Base-by-base conservation (phyloP, 441 rosid species). In the Biscutella auriculata region DNA sequence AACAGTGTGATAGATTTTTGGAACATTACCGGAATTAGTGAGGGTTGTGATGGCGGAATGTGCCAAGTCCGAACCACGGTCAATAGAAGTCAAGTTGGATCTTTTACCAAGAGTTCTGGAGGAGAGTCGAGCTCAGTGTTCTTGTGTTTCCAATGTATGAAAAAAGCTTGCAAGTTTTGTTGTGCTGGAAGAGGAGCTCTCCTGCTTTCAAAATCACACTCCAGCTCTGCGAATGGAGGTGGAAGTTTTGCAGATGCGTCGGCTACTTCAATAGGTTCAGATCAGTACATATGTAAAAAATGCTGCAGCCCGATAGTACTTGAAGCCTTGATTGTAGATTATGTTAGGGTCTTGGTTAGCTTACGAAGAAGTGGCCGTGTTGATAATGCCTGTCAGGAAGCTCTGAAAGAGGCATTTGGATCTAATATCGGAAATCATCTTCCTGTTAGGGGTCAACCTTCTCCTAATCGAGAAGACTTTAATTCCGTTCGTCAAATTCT, bases 161-260 rank as follows among this genome's bases (percentile, higher is more conserved):
- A 77, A 76, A 87, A 78, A 60, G 93, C 83, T 56, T 93, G 99
- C 72, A 80, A 79, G 76, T 67, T 73, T 71, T 93, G 97, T 68
- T 89, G 90, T 72, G 97, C 93, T 27, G 97, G 97, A 60, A 81
- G 63, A 63, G 97, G 99, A 67, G 99, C 96, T 71, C 79, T 85
- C 60, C 75, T 89, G 66, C 82, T 93, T 52, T 52, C 74, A 35
- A 76, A 51, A 44, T 63, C 71, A 60, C 67, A 67, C 71, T 70
- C 72, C n/a, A 78, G 78, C 49, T 16, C 30, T 11, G 47, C 69
- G 9, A 80, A 81, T 37, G 88, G 89, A 59, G 75, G 83, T 40
- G 86, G 89, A 25, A 51, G 76, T 59, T 87, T 68, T 73, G 60
- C 66, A 57, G 96, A 89, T 50, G 62, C 63, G 29, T 73, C 84